A percentile compares a stretch with the other conserved stretches of the same genome.
Conservation (phyloP, 495 filamentous ascomycete species). For the Aspergillus sclerotiicarbonarius region DNA sequence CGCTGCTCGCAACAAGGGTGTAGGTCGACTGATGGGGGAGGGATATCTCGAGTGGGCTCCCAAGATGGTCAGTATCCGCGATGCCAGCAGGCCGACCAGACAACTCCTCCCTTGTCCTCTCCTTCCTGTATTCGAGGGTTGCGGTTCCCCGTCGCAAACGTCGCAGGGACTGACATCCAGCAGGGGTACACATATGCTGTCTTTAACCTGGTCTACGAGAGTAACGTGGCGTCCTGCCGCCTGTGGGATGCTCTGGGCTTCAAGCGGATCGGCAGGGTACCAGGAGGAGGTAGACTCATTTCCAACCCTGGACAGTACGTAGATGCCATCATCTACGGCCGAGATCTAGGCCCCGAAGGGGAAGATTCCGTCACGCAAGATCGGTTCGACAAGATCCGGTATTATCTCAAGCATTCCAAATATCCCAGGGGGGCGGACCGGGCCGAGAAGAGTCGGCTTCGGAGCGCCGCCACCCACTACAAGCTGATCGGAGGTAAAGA, state of each 20-base stretch:
- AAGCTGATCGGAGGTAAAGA: constrained; percentile 59
- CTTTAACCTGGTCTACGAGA: constrained; percentile 98
- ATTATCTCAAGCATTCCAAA: constrained; percentile 91
- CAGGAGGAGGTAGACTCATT: constrained; percentile 80
- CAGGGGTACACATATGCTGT: constrained; percentile 92
- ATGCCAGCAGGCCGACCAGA: not conserved
- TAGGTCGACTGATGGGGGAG: constrained; percentile 91
- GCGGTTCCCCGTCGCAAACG: not conserved
- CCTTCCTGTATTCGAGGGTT: not conserved
- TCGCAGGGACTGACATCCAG: constrained; percentile 6
- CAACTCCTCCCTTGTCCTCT: not conserved
- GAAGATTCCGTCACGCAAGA: constrained; percentile 94
- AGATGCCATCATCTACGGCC: constrained; percentile 95
- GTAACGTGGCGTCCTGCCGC: constrained; percentile 88
- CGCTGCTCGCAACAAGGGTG: constrained; percentile 82
- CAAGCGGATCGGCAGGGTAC: constrained; percentile 91
- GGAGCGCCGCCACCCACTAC: constrained; percentile 94
- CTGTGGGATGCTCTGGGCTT: constrained; percentile 99
- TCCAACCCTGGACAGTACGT: constrained; percentile 77
- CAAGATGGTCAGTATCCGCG: constrained; percentile 58
- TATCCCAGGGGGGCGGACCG: constrained; percentile 93
- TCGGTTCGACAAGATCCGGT: constrained; percentile 97
- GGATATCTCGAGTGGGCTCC: constrained; percentile 93
- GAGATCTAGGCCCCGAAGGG: constrained; percentile 72
- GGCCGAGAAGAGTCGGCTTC: constrained; percentile 89